Conservation (phyloP, 2,329 filamentous ascomycete genomes). For the Cladosporium sphaerospermum region DNA sequence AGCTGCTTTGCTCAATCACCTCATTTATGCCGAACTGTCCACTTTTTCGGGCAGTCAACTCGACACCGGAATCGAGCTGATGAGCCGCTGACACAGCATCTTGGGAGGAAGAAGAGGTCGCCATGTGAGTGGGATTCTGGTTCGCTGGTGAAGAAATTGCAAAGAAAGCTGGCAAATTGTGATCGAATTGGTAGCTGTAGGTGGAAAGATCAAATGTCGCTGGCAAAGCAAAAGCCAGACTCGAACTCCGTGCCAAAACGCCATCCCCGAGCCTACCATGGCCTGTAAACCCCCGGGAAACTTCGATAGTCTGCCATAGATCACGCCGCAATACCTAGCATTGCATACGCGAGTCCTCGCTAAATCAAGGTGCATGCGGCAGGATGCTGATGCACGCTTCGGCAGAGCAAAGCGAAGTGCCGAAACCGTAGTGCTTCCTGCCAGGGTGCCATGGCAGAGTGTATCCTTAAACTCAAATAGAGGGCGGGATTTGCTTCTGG, state of each 20-base stretch:
- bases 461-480: too few relatives aligned
- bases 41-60: constrained; percentile 2
- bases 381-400: too few relatives aligned
- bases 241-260: too few relatives aligned
- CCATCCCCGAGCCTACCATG: too few relatives aligned
- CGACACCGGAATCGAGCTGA: neutral
- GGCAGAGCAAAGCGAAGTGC: too few relatives aligned
- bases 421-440: too few relatives aligned
- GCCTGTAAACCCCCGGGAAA: neutral
- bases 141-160: neutral
- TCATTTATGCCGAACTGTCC: neutral
- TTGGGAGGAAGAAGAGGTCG: neutral
- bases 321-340: neutral
- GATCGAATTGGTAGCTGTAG: too few relatives aligned
- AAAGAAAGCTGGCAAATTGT: neutral
- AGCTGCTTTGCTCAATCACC: neutral
- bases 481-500: too few relatives aligned
- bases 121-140: neutral
- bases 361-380: too few relatives aligned
- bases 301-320: neutral
- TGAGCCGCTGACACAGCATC: neutral
- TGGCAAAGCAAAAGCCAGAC: too few relatives aligned
- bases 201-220: too few relatives aligned
- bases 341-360: neutral
- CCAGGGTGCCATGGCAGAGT: too few relatives aligned